Percentiles rank a stretch among this genome's conserved stretches.
Conservation (phyloP, 2,329 filamentous ascomycete species). For the Colletotrichum costaricense region DNA sequence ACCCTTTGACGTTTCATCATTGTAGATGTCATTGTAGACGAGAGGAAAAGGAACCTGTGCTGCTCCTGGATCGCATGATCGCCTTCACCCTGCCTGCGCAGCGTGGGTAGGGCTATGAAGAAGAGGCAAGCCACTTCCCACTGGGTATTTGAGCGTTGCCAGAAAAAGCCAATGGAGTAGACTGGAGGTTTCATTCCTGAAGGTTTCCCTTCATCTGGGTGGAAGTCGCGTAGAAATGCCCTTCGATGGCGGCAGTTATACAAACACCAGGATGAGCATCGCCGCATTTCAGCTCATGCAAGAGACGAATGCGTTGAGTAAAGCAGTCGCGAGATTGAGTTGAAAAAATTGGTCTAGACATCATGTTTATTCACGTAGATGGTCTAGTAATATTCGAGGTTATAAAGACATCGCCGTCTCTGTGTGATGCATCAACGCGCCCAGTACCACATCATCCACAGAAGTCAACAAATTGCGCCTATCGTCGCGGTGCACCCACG, state of each 20-base stretch:
- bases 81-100: too few species aligned
- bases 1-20: too few species aligned
- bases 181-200: accelerated
- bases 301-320: too few species aligned
- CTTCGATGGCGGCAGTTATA: background rate
- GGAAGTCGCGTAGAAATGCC: background rate
- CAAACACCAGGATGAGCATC: background rate
- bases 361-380: background rate
- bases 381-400: background rate
- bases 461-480: too few species aligned
- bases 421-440: background rate
- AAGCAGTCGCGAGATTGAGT: background rate
- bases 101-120: too few species aligned
- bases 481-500: background rate
- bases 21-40: too few species aligned
- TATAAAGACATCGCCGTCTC: background rate
- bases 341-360: background rate
- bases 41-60: too few species aligned
- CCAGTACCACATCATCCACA: background rate
- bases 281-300: background rate
- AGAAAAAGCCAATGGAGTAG: background rate
- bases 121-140: too few species aligned
- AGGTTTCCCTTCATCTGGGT: background rate
- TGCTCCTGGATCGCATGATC: too few species aligned
- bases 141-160: too few species aligned